A percentile compares a stretch with the other conserved stretches of the same genome.
Evolutionary conservation across 2,329 filamentous ascomycete genomes (phyloP).

Genomic region (Ophidiomyces ophidiicola): DNA sequence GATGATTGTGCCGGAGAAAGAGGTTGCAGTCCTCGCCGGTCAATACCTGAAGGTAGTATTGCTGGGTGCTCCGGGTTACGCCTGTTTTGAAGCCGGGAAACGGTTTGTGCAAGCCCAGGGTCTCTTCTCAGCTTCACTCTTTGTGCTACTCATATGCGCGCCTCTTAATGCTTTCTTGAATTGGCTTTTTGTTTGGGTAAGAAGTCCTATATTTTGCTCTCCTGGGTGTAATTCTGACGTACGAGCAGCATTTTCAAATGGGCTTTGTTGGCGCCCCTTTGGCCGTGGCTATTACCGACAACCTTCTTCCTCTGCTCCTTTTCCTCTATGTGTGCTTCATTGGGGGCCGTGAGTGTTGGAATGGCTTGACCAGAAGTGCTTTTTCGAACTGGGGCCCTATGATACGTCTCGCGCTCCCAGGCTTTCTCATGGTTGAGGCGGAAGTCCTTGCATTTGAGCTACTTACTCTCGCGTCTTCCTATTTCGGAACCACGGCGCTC

Average conservation of each 20-base stretch:
- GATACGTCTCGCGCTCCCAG: slow-evolving; percentile 76
- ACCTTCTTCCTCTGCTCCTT: slow-evolving; percentile 58
- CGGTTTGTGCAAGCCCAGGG: slow-evolving; percentile 82
- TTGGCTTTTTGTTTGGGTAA: slow-evolving; percentile 65
- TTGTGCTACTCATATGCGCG: slow-evolving; percentile 69
- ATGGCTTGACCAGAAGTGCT: slow-evolving; percentile 58
- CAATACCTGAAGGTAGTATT: slow-evolving; percentile 60
- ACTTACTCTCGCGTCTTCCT: slow-evolving; percentile 68
- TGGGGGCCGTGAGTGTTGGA: slow-evolving; percentile 66
- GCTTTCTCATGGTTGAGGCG: slow-evolving; percentile 85
- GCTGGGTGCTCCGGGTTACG: slow-evolving; percentile 61
- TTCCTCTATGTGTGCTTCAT: slow-evolving; percentile 62
- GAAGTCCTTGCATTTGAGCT: slow-evolving; percentile 92
- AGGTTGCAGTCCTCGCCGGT: slow-evolving; percentile 59
- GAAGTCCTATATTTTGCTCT: slow-evolving; percentile 14
- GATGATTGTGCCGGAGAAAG: slow-evolving; percentile 56
- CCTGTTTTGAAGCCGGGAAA: slow-evolving; percentile 65
- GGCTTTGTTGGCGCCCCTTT: slow-evolving; percentile 72
- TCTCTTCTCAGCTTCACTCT: slow-evolving; percentile 70
- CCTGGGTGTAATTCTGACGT: neutral
- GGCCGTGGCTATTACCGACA: slow-evolving; percentile 63
- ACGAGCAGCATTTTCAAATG: slow-evolving; percentile 39
- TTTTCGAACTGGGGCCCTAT: slow-evolving; percentile 68
- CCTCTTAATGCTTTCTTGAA: slow-evolving; percentile 72
- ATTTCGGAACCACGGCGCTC: slow-evolving; percentile 64